Percentiles rank a stretch among this genome's conserved stretches.
phyloP scores from a whole-genome alignment of 2,329 filamentous ascomycete genomes.

The Chalaropsis ovoidea region DNA sequence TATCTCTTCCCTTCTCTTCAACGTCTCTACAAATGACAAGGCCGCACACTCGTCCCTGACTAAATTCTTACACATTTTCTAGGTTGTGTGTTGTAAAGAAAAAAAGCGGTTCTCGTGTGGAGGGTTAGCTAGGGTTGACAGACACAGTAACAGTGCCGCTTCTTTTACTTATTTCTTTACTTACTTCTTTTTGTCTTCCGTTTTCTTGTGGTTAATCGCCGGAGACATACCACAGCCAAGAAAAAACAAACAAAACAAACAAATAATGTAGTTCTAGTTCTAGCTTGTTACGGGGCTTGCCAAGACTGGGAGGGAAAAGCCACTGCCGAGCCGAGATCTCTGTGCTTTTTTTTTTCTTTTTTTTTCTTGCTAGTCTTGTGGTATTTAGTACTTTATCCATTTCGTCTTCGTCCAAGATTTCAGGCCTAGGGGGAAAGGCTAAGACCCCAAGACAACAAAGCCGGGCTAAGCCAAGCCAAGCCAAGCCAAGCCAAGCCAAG shows the following conservation, averaged over 20 bases:
- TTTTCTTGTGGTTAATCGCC: not conserved
- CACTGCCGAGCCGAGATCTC: conserved; percentile 14
- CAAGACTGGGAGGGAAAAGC: not conserved
- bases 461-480: not conserved
- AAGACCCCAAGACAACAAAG: not conserved
- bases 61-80: conserved; percentile 4
- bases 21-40: not conserved
- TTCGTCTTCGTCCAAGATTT: not conserved
- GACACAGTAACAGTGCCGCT: not conserved
- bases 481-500: not conserved
- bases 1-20: not conserved
- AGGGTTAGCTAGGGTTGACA: too few relatives aligned
- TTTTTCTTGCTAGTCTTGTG: not conserved
- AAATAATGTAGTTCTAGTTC: not conserved
- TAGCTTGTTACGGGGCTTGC: not conserved
- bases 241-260: not conserved
- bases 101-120: not conserved
- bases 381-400: not conserved
- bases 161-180: too few relatives aligned
- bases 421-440: not conserved
- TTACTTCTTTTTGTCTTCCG: too few relatives aligned
- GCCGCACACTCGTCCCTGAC: not conserved
- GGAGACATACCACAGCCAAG: not conserved
- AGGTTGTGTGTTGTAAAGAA: not conserved
- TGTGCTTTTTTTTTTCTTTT: not conserved